Percentiles rank a stretch among this genome's conserved stretches.
phyloP scores from a whole-genome alignment of 208 protist genomes.

The Wallacemonas sp. region DNA sequence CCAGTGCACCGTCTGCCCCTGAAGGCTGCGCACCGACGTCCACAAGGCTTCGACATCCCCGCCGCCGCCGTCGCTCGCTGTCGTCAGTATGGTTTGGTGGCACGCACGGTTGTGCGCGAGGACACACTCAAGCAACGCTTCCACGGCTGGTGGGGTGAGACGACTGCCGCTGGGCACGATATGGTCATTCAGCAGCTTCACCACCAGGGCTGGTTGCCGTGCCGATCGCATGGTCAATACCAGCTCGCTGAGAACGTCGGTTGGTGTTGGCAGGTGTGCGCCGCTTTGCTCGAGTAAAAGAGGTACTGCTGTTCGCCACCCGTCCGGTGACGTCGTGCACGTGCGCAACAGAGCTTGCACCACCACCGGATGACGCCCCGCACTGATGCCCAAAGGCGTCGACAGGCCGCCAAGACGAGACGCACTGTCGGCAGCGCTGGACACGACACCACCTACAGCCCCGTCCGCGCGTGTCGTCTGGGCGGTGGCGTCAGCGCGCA shows the following conservation, averaged over 20 bases:
- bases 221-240: conserved; percentile 59
- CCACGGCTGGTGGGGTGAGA: conserved; percentile 42
- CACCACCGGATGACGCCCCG: conserved; percentile 54
- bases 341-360: conserved; percentile 56
- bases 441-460: too few species aligned
- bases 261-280: conserved; percentile 33
- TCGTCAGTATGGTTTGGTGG: conserved; percentile 1
- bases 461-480: too few species aligned
- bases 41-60: background rate
- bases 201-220: conserved; percentile 40
- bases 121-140: conserved; percentile 58
- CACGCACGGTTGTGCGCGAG: conserved; percentile 65
- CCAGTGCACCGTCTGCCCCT: conserved; percentile 58
- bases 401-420: background rate
- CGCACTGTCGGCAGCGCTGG: background rate
- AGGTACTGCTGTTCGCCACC: conserved; percentile 38
- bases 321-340: conserved; percentile 26
- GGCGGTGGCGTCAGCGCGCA: background rate
- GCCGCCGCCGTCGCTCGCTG: background rate
- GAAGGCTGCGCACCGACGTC: background rate
- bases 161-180: conserved; percentile 52
- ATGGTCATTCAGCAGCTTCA: conserved; percentile 66
- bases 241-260: conserved; percentile 54
- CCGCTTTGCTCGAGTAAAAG: conserved; percentile 39
- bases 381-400: background rate